Evolutionary conservation across 345 rosid species (phyloP).

Genomic region (Ceriops decandra): DNA sequence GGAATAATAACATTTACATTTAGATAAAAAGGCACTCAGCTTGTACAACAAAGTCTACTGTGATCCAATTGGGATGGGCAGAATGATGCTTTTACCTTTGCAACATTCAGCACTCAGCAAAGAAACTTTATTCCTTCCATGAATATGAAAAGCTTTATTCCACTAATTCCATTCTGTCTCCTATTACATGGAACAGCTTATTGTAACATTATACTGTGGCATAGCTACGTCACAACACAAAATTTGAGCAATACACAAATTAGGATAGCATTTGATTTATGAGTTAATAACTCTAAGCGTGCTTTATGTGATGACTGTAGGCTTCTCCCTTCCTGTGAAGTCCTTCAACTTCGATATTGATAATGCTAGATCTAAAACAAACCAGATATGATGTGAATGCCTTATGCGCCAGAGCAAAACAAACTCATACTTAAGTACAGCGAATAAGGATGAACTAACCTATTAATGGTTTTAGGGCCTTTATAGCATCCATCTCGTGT

Average conservation of each 20-base stretch:
- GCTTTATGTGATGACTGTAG: slow-evolving; percentile 85
- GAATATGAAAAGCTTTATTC: too few relatives aligned
- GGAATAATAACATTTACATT: too few relatives aligned
- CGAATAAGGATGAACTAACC: slow-evolving; percentile 39
- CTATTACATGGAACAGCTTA: slow-evolving; percentile 25
- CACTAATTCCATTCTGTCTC: slow-evolving; percentile 7
- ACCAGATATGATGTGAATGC: slow-evolving; percentile 10
- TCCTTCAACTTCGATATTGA: slow-evolving; percentile 83
- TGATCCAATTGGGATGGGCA: too few relatives aligned
- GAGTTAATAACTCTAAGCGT: neutral
- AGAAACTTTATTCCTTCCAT: slow-evolving; percentile 12
- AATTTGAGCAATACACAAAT: slow-evolving; percentile 5
- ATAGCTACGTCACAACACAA: slow-evolving; percentile 27
- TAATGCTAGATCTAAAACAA: slow-evolving; percentile 70
- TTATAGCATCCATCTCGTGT: slow-evolving; percentile 87
- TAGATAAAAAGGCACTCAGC: too few relatives aligned
- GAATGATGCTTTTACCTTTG: neutral
- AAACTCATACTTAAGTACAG: neutral
- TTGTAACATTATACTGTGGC: slow-evolving; percentile 12
- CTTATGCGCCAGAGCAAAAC: neutral
- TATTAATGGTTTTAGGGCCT: slow-evolving; percentile 76
- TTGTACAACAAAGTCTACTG: too few relatives aligned
- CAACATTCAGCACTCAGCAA: neutral
- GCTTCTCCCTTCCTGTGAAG: slow-evolving; percentile 90
- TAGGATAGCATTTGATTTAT: slow-evolving; percentile 13